Evolutionary conservation across 2,329 filamentous ascomycete species (phyloP), one percentile per base, ranked within the genome.

Genomic region (Microsporum audouinii): DNA sequence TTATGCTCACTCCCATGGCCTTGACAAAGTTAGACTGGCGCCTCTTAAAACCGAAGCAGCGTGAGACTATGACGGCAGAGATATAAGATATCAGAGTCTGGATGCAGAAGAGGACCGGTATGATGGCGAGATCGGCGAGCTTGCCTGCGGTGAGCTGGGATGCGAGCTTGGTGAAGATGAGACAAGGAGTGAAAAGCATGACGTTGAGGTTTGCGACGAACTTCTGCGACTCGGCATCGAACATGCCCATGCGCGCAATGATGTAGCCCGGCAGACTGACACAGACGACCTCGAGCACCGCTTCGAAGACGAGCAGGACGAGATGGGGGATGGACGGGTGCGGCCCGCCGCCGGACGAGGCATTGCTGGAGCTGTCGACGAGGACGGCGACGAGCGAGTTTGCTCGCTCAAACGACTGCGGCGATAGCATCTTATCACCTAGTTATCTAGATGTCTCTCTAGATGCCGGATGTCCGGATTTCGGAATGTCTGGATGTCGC

Each of bases 201-300:
- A 96, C 91, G 73, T 99, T 99, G 67, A 99, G 80, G 71, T 99
- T 96, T 60, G 94, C 92, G 58, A 96, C 81, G 71, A 99, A 95
- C 75, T 96, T 97, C 74, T 99, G 94, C 73, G 91, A 89, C 58
- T 96, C 91, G 65, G 89, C 90, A 75, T 95, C 90, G 75, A 99
- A 97, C 77, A 96, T 88, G 72, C 94, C 94, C 68, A 90, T 81
- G 43, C 88, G 81, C 10, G 94, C 94, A 60, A 96, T 85, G 65
- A 99, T 87, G 76, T 96, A 99, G 33, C 94, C 94, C 0, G 94
- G 94, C 67, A 96, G 76, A 73, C 88, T 92, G 72, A 99, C 91
- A 72, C 91, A 97, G 57, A 99, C 88, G 29, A 97, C 92, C 72
- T 96, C 91, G 70, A 96, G 80, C 33, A 96, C 91, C 8, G 94